phyloP scores from a whole-genome alignment of 805 yeast genomes.

The Pichia cabralensis region DNA sequence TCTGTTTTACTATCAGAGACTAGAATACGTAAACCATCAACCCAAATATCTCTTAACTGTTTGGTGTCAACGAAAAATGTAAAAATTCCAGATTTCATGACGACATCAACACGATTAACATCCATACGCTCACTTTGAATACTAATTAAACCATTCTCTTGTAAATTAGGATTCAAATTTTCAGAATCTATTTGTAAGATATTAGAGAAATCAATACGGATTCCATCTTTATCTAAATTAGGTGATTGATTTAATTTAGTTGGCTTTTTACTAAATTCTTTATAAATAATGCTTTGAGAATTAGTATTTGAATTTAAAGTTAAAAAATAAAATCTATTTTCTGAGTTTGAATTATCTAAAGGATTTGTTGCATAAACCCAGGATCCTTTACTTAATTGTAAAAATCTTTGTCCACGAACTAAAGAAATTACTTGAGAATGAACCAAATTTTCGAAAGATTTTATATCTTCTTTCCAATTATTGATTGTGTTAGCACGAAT shows the following conservation, averaged over 20 bases:
- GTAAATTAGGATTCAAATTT: slow-evolving; percentile 27
- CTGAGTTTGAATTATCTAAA: slow-evolving; percentile 10
- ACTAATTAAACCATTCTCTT: slow-evolving; percentile 38
- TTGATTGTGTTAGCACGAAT: slow-evolving; percentile 28
- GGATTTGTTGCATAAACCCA: slow-evolving; percentile 71
- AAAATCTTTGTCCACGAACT: slow-evolving; percentile 65
- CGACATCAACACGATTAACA: slow-evolving; percentile 20
- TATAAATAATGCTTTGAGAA: slow-evolving; percentile 47
- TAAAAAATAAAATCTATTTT: slow-evolving; percentile 33
- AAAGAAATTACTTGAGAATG: slow-evolving; percentile 53
- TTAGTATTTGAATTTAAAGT: slow-evolving; percentile 63
- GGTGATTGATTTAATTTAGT: slow-evolving; percentile 28
- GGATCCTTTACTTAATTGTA: slow-evolving; percentile 63
- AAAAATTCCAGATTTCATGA: slow-evolving; percentile 25
- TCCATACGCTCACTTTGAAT: slow-evolving; percentile 38
- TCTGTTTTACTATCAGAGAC: slow-evolving; percentile 31
- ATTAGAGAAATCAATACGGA: slow-evolving; percentile 39
- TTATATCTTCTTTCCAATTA: slow-evolving; percentile 37
- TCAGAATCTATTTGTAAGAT: slow-evolving; percentile 41
- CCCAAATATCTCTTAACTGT: slow-evolving; percentile 62
- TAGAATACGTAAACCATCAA: slow-evolving; percentile 61
- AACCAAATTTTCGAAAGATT: slow-evolving; percentile 40
- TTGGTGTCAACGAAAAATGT: slow-evolving; percentile 62
- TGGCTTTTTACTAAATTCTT: slow-evolving; percentile 41
- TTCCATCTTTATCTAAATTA: slow-evolving; percentile 47